phyloP scores from a whole-genome alignment of 2,329 filamentous ascomycete genomes.

The Cryoendolithus antarcticus region DNA sequence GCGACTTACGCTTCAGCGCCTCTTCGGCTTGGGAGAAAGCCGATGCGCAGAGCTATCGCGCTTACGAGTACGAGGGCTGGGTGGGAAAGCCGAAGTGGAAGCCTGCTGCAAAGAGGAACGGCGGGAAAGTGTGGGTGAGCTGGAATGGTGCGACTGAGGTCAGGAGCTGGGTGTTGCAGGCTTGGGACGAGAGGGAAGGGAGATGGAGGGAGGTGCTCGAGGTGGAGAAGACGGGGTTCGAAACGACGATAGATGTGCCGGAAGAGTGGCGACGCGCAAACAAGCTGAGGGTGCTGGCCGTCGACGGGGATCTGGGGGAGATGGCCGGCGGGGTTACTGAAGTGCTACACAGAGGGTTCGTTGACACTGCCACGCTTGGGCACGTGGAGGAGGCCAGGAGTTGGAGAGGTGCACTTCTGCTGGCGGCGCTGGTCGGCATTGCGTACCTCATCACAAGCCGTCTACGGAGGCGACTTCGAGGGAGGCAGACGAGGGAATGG shows the following conservation, averaged over 20 bases:
- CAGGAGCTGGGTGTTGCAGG: constrained; percentile 30
- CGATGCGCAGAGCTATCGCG: constrained; percentile 28
- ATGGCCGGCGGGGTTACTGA: too few species aligned
- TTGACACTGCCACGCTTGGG: too few species aligned
- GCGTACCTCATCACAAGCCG: too few species aligned
- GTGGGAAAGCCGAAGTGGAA: constrained; percentile 13
- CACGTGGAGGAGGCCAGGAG: too few species aligned
- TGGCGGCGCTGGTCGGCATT: too few species aligned
- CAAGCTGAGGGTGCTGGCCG: constrained; percentile 19
- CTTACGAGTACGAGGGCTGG: constrained; percentile 23
- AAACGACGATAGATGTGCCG: constrained; percentile 11
- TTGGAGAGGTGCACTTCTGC: too few species aligned
- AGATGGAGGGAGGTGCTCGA: constrained; percentile 1
- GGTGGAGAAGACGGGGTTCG: constrained; percentile 6
- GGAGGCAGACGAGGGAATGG: too few species aligned
- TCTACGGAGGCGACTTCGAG: too few species aligned
- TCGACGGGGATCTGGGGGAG: constrained; percentile 7
- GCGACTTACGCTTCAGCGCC: constrained; percentile 26
- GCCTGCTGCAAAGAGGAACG: constrained; percentile 13
- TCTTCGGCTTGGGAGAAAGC: constrained; percentile 21
- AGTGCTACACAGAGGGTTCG: too few species aligned
- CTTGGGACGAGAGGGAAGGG: constrained; percentile 3
- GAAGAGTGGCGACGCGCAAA: constrained; percentile 8
- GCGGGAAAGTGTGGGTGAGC: constrained; percentile 35
- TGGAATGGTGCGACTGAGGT: constrained; percentile 41